Conservation (phyloP, 495 filamentous ascomycete species). For the Astrothelium subdiscretum region DNA sequence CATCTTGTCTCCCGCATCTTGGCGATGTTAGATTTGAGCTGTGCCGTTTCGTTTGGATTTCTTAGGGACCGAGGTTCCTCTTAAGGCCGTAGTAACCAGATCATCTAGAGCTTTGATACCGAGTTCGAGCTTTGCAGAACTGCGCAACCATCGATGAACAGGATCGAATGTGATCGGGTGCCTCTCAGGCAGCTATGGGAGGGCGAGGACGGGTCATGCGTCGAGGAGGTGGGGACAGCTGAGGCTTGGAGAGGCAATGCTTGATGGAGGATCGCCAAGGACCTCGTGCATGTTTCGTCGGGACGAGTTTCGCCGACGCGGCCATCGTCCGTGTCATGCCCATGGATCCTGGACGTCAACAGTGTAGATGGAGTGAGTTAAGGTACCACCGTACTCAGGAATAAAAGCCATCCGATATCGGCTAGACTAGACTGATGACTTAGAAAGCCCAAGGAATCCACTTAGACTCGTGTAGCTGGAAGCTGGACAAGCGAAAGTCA, state of each 20-base stretch:
- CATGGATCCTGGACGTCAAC: no score
- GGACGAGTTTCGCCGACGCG: background rate
- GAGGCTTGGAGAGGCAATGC: background rate
- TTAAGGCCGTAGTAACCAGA: background rate
- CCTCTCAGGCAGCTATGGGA: background rate
- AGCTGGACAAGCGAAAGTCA: background rate
- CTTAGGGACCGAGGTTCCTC: background rate
- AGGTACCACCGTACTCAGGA: no score
- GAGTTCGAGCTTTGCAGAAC: background rate
- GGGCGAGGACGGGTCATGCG: background rate
- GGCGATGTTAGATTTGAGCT: background rate
- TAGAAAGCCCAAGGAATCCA: no score
- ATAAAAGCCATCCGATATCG: no score
- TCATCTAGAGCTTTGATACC: background rate
- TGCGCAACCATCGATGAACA: background rate
- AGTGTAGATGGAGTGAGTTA: no score
- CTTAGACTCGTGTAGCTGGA: no score
- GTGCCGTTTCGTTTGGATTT: background rate
- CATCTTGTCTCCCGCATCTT: background rate
- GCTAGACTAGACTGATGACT: no score
- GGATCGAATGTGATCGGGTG: background rate
- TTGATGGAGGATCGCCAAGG: no score
- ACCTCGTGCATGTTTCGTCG: background rate
- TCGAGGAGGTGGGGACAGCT: background rate
- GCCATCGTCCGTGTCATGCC: background rate